These are phyloP conservation scores for Carex scoparia DNA, from an alignment of 176 grass and related monocot genomes.

Conservation along the genomic window DNA sequence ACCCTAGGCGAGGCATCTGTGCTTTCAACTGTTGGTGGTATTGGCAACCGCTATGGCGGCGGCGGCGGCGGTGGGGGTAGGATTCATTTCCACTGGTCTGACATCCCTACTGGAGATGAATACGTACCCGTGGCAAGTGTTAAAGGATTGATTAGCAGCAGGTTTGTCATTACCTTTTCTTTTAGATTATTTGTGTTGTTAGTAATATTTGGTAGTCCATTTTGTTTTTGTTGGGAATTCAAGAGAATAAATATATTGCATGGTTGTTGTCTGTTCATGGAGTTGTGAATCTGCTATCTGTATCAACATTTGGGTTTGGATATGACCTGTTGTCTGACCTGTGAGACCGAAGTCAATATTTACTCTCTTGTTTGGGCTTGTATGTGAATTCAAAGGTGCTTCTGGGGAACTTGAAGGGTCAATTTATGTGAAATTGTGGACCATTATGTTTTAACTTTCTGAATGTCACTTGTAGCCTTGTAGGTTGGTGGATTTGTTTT, in stretches of 20 bases:
- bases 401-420: not conserved
- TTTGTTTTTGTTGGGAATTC: not conserved
- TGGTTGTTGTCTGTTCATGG: not conserved
- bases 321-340: not conserved
- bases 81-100: constrained; percentile 97
- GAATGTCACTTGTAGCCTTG: constrained; percentile 8
- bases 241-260: not conserved
- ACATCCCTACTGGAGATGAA: constrained; percentile 91
- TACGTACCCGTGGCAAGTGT: constrained; percentile 83
- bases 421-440: not conserved
- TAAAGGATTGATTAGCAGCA: constrained; percentile 70
- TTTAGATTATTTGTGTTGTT: not conserved
- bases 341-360: not conserved
- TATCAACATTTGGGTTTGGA: not conserved
- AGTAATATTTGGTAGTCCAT: not conserved
- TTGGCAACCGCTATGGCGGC: constrained; percentile 52
- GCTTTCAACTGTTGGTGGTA: constrained; percentile 76
- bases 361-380: not conserved
- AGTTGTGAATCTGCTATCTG: not conserved
- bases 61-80: constrained; percentile 92
- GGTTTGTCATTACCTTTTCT: constrained; percentile 43
- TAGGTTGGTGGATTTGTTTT: not conserved
- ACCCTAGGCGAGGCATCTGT: constrained; percentile 55
- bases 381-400: not conserved
- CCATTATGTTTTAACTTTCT: constrained; percentile 2